phyloP scores from a whole-genome alignment of 1,284 basidiomycete genomes.

The Trichosporon ovoides region DNA sequence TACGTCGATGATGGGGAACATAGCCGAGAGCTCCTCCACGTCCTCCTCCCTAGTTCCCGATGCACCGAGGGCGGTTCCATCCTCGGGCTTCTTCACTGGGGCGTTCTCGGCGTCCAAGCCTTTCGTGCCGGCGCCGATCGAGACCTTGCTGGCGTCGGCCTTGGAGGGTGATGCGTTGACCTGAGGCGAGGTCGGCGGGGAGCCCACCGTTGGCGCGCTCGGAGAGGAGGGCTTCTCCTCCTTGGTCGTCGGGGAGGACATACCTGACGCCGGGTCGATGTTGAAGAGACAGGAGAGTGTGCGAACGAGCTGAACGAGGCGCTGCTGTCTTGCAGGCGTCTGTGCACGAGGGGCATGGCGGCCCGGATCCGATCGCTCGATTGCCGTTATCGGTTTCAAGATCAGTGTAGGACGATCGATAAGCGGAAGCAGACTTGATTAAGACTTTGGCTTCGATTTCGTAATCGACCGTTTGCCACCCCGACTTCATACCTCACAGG shows the following conservation, averaged over 20 bases:
- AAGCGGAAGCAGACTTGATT: neutral
- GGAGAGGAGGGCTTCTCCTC: too few relatives aligned
- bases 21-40: slow-evolving; percentile 29
- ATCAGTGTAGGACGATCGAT: neutral
- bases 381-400: slow-evolving; percentile 4
- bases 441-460: neutral
- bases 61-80: too few relatives aligned
- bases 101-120: too few relatives aligned
- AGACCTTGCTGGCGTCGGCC: too few relatives aligned
- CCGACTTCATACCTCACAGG: neutral
- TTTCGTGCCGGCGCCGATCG: too few relatives aligned
- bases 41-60: neutral
- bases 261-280: too few relatives aligned
- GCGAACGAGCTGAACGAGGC: neutral
- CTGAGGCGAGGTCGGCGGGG: too few relatives aligned
- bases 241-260: too few relatives aligned
- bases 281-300: too few relatives aligned
- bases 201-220: too few relatives aligned
- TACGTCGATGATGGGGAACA: slow-evolving; percentile 44
- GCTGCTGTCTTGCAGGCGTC: neutral
- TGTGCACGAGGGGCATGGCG: neutral
- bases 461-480: neutral
- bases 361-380: neutral
- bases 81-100: too few relatives aligned
- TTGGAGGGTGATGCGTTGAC: too few relatives aligned